Evolutionary conservation across 2,329 filamentous ascomycete species (phyloP), one percentile per base, ranked within the genome.

Genomic region (Colletotrichum somersetense): DNA sequence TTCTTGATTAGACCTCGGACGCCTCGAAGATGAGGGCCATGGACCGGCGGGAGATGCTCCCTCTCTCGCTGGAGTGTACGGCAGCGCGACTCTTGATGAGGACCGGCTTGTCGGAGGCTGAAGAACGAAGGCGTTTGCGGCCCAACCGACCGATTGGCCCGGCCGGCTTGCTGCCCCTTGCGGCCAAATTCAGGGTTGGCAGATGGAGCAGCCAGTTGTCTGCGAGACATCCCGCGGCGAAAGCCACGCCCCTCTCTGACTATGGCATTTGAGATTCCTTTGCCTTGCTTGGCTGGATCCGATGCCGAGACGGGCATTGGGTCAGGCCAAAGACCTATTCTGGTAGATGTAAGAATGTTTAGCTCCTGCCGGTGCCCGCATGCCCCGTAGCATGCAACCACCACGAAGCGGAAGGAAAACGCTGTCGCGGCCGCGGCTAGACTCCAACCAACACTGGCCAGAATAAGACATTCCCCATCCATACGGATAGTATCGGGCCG

Each of bases 391-490:
- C n/a, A n/a, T n/a, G n/a, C n/a, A n/a, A n/a, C n/a, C n/a, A n/a
- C n/a, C n/a, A n/a, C n/a, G n/a, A n/a, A n/a, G n/a, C n/a, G n/a
- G n/a, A n/a, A n/a, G n/a, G n/a, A n/a, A n/a, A 18, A 55, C 20
- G 26, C 35, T n/a, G 4, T 14, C n/a, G 33, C 38, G 50, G 5
- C 7, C 33, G 33, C 30, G 50, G 5, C 33, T 59, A 26, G 16
- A 38, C n/a, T 11, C 50, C 40, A 64, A 38, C 63, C 26, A 23
- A 35, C 20, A 38, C 11, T 26, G 30, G 14, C 18, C 26, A 26
- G 11, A 30, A 33, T 56, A 40, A 68, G 66, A 64, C 58, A 68
- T 40, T 56, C n/a, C 33, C 40, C 20, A 63, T 64, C 30, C n/a
- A 26, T 18, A 33, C 50, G 16, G 20, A 14, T 44, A n/a, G 38